Conservation (phyloP, 371 early-diverging fungal genomes). For the Umbelopsis sp. region DNA sequence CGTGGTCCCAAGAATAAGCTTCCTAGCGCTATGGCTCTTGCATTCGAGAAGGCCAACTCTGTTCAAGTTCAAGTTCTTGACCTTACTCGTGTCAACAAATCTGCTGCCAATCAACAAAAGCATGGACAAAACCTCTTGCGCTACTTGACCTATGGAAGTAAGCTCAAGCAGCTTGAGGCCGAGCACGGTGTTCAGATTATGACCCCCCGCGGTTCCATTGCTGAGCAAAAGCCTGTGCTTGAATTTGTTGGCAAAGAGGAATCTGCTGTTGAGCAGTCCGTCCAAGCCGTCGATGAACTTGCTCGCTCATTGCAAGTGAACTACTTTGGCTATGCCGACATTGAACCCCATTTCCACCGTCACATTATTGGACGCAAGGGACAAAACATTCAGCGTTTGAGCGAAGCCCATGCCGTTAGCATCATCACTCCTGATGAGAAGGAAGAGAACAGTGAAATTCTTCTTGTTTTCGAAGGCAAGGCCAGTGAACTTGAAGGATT, state of each 20-base stretch:
- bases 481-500: conserved; percentile 48
- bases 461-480: conserved; percentile 73
- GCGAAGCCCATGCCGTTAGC: conserved; percentile 66
- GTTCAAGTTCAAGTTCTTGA: conserved; percentile 59
- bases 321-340: conserved; percentile 70
- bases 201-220: conserved; percentile 37
- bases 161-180: conserved; percentile 67
- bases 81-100: conserved; percentile 53
- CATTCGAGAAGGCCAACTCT: conserved; percentile 80
- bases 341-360: conserved; percentile 81
- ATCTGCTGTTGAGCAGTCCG: conserved; percentile 57
- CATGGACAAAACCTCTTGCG: conserved; percentile 65
- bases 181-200: conserved; percentile 65
- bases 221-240: conserved; percentile 31
- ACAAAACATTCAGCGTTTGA: conserved; percentile 73
- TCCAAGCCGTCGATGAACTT: conserved; percentile 39
- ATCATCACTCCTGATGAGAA: conserved; percentile 73
- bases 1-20: conserved; percentile 79
- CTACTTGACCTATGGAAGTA: conserved; percentile 62
- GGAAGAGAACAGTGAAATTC: conserved; percentile 64
- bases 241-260: conserved; percentile 70
- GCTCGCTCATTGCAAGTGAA: conserved; percentile 50
- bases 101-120: conserved; percentile 45
- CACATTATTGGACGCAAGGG: conserved; percentile 82
- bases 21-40: conserved; percentile 67